These are phyloP conservation scores for Geranium rotundifolium DNA, from an alignment of 345 rosid genomes.

Conservation along the genomic window DNA sequence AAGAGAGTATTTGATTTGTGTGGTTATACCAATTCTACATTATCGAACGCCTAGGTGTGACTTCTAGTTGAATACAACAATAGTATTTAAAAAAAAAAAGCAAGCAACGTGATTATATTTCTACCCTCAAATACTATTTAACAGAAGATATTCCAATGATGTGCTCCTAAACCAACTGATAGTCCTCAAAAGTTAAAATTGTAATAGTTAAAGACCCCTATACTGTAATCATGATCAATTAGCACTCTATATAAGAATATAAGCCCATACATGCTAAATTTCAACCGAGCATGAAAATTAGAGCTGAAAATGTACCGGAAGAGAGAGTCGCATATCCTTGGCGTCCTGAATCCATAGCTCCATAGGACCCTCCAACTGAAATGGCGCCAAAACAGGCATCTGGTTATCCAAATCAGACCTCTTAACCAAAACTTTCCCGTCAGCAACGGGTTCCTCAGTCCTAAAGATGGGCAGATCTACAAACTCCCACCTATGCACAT, in stretches of 20 bases:
- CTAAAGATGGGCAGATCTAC: conserved; percentile 79
- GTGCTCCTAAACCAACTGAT: too few species aligned
- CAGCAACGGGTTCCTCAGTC: conserved; percentile 23
- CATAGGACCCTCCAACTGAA: conserved; percentile 95
- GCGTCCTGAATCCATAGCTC: conserved; percentile 97
- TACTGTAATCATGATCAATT: too few species aligned
- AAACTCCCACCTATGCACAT: conserved; percentile 79
- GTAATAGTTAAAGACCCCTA: too few species aligned
- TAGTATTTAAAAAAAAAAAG: too few species aligned
- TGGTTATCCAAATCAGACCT: conserved; percentile 19
- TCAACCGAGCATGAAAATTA: not conserved
- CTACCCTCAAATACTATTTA: too few species aligned
- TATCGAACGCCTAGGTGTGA: too few species aligned
- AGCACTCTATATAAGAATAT: not conserved
- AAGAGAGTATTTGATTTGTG: too few species aligned
- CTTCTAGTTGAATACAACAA: too few species aligned
- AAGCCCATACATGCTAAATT: not conserved
- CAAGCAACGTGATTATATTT: too few species aligned
- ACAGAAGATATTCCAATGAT: too few species aligned
- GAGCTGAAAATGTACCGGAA: conserved; percentile 38
- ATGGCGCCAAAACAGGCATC: conserved; percentile 72
- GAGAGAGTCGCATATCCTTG: conserved; percentile 62
- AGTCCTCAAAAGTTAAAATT: too few species aligned
- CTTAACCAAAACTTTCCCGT: conserved; percentile 38
- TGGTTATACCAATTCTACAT: too few species aligned